Conservation (phyloP, 257 asterid species). For the Solanum etuberosum region DNA sequence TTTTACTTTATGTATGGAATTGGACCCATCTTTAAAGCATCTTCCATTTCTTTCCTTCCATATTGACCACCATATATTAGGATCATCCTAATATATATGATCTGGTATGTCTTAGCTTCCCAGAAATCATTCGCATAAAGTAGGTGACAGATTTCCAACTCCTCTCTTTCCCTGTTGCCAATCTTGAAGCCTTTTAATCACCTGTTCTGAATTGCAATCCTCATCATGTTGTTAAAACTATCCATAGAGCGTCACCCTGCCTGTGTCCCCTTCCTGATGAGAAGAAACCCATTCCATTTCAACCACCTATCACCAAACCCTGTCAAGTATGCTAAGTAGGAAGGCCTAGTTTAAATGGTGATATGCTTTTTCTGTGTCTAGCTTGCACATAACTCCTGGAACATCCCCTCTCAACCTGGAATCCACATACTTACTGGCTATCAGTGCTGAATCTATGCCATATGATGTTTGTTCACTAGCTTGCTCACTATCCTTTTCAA, state of each 20-base stretch:
- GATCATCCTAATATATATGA: not conserved
- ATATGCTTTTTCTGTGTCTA: not conserved
- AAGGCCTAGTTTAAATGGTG: not conserved
- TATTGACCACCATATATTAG: not conserved
- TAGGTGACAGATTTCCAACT: not conserved
- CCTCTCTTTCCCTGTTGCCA: not conserved
- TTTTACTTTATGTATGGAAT: not conserved
- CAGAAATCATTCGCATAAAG: not conserved
- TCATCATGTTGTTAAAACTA: not conserved
- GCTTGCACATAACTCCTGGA: not conserved
- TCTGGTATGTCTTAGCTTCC: not conserved
- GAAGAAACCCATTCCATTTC: not conserved
- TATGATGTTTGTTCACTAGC: not conserved
- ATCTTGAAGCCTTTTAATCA: not conserved
- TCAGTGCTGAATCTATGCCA: not conserved
- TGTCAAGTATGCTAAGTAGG: not conserved
- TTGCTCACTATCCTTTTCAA: not conserved
- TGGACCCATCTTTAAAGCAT: not conserved
- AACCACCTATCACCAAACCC: not conserved
- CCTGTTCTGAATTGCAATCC: not conserved
- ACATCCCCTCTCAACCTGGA: not conserved
- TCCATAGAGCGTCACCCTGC: not conserved
- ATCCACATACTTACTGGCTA: not conserved
- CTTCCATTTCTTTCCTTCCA: not conserved
- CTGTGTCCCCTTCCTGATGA: not conserved